These are phyloP conservation scores for Coprinopsis cinerea DNA, from an alignment of 768 basidiomycete species.

Conservation along the genomic window DNA sequence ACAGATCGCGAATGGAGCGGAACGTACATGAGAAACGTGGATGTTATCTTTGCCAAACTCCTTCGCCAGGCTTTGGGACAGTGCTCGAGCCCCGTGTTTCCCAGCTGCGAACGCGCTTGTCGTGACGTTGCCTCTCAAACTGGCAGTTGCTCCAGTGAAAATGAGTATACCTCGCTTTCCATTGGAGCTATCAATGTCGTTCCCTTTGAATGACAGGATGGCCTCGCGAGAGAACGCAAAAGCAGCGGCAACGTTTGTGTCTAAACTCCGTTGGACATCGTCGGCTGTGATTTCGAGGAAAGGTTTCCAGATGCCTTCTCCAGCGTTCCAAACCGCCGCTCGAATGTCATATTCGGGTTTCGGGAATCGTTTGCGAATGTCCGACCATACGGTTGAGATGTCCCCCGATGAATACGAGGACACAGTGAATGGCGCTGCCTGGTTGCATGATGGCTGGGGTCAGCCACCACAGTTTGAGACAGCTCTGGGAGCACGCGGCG, in stretches of 20 bases:
- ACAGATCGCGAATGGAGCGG: conserved; percentile 21
- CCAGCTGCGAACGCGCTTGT: conserved; percentile 62
- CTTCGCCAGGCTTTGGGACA: conserved; percentile 68
- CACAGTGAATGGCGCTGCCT: conserved; percentile 59
- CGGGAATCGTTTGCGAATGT: conserved; percentile 41
- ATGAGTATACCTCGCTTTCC: conserved; percentile 60
- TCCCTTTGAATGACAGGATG: conserved; percentile 54
- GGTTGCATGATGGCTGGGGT: not conserved
- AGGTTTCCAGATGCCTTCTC: conserved; percentile 51
- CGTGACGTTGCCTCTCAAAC: conserved; percentile 51
- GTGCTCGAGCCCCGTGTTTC: conserved; percentile 55
- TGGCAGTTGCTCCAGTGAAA: conserved; percentile 72
- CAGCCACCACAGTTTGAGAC: not conserved
- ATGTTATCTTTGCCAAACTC: conserved; percentile 73
- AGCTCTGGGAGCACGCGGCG: no score
- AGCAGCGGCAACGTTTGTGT: conserved; percentile 50
- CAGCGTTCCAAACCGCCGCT: conserved; percentile 62
- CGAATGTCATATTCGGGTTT: conserved; percentile 46
- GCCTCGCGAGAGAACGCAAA: conserved; percentile 61
- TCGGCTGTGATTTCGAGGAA: conserved; percentile 60
- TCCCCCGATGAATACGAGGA: conserved; percentile 42
- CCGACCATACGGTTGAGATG: conserved; percentile 43
- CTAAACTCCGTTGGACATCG: conserved; percentile 45
- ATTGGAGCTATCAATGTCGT: conserved; percentile 38
- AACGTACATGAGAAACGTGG: conserved; percentile 67